phyloP scores from a whole-genome alignment of 2,329 filamentous ascomycete genomes.

The Aureobasidium musti region DNA sequence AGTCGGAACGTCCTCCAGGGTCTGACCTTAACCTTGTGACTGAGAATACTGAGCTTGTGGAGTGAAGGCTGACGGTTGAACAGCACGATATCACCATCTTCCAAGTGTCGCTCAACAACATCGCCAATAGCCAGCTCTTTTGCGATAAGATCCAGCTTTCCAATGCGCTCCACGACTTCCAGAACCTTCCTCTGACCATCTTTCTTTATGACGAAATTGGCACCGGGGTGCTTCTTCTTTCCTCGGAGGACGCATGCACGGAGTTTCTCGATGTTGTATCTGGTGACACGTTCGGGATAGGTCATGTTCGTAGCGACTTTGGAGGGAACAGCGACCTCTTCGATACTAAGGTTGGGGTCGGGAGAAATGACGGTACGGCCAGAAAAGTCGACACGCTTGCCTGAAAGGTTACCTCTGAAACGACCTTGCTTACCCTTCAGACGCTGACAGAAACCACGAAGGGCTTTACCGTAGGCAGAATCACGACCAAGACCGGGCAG shows the following conservation, averaged over 20 bases:
- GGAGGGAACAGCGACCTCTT: slow-evolving; percentile 88
- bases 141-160: slow-evolving; percentile 68
- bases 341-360: slow-evolving; percentile 89
- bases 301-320: slow-evolving; percentile 96
- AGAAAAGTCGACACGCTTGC: slow-evolving; percentile 98
- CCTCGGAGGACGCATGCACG: slow-evolving; percentile 74
- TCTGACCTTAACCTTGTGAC: slow-evolving; percentile 87
- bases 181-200: slow-evolving; percentile 71
- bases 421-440: slow-evolving; percentile 97
- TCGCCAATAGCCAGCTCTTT: slow-evolving; percentile 78
- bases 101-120: slow-evolving; percentile 88
- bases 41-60: slow-evolving; percentile 98
- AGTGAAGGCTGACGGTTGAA: slow-evolving; percentile 98
- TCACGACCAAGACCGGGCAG: slow-evolving; percentile 83
- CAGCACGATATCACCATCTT: slow-evolving; percentile 92
- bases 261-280: slow-evolving; percentile 83
- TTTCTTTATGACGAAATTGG: slow-evolving; percentile 76
- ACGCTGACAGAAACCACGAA: slow-evolving; percentile 90
- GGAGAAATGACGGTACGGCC: slow-evolving; percentile 97
- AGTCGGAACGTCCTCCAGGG: slow-evolving; percentile 95
- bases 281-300: slow-evolving; percentile 85
- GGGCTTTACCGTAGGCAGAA: slow-evolving; percentile 81
- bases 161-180: slow-evolving; percentile 50
- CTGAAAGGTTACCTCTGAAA: slow-evolving; percentile 94
- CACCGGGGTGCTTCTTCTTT: slow-evolving; percentile 78